Evolutionary conservation across 2,329 filamentous ascomycete genomes (phyloP), one percentile per base, ranked within the genome.

Genomic region (Stemphylium vesicarium): DNA sequence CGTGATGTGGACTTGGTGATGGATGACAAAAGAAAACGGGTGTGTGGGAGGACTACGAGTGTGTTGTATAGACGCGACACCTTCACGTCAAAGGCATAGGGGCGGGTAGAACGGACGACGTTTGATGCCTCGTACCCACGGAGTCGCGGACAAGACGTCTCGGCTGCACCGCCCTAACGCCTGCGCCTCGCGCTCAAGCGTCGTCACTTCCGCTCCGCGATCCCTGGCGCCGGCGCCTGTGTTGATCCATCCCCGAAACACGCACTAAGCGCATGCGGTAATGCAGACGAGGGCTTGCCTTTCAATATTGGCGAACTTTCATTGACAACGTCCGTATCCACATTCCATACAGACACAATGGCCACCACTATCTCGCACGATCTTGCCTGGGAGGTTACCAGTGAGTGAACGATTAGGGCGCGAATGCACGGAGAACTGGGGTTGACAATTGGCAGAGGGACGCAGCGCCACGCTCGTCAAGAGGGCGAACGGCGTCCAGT

Each of bases 391-490:
- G 89, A 94, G 86, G 83, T 96, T 80, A 88, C 89, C 85, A 91
- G 93, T 97, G 88, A 81, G 92, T 92, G 64, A 59, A 57, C 15
- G 44, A 59, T 15, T 20, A 11, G 35, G 22, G 20, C 20, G 18
- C 20, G 41, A 36, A 35, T 38, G 33, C 24, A 15, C 37, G 40
- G 49, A 44, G 42, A 50, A 54, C 40, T 50, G 55, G 54, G 50
- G 50, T 58, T 59, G 54, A 65, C 57, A 40, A 43, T 35, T 47
- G 50, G 69, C 76, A 97, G 93, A 92, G 82, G 82, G 82, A 83
- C 87, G 92, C 83, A 96, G 96, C 84, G 82, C 91, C 78, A 96
- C 84, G 86, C 88, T 96, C 78, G 90, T 94, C 79, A 96, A 96
- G 89, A 90, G 91, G 83, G 84, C 84, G 74, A 92, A 91, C 75